Conservation (phyloP, 768 basidiomycete species). For the Auricularia heimuer region DNA sequence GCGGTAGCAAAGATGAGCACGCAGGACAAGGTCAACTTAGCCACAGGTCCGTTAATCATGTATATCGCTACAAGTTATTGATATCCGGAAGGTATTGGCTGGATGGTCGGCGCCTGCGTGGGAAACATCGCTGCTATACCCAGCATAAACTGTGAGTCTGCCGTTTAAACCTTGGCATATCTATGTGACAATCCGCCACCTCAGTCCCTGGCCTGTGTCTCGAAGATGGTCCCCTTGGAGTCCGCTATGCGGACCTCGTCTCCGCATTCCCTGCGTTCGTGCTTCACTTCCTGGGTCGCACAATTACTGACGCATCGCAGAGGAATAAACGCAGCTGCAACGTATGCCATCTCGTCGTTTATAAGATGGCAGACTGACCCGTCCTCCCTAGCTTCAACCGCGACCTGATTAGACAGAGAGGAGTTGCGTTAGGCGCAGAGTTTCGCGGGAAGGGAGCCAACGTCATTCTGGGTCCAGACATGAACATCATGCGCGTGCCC, state of each 20-base stretch:
- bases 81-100: background rate
- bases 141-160: constrained; percentile 22
- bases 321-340: constrained; percentile 42
- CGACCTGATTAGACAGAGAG: constrained; percentile 46
- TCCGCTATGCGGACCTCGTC: constrained; percentile 35
- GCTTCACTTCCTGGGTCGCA: background rate
- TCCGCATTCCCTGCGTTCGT: constrained; percentile 43
- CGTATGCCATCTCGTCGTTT: constrained; percentile 10
- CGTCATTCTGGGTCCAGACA: constrained; percentile 41
- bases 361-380: background rate
- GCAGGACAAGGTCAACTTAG: constrained; percentile 47
- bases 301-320: constrained; percentile 14
- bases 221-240: constrained; percentile 43
- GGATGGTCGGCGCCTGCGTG: constrained; percentile 28
- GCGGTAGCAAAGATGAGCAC: constrained; percentile 42
- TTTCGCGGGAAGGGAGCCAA: constrained; percentile 48
- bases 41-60: constrained; percentile 26
- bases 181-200: background rate
- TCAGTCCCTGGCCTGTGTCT: constrained; percentile 39
- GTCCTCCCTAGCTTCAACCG: constrained; percentile 30
- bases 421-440: constrained; percentile 48
- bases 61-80: background rate
- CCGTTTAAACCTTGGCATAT: background rate
- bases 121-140: constrained; percentile 41
- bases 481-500: constrained; percentile 38